These are phyloP conservation scores for Trichoderma orchidacearum DNA, from an alignment of 495 filamentous ascomycete genomes.

Conservation along the genomic window DNA sequence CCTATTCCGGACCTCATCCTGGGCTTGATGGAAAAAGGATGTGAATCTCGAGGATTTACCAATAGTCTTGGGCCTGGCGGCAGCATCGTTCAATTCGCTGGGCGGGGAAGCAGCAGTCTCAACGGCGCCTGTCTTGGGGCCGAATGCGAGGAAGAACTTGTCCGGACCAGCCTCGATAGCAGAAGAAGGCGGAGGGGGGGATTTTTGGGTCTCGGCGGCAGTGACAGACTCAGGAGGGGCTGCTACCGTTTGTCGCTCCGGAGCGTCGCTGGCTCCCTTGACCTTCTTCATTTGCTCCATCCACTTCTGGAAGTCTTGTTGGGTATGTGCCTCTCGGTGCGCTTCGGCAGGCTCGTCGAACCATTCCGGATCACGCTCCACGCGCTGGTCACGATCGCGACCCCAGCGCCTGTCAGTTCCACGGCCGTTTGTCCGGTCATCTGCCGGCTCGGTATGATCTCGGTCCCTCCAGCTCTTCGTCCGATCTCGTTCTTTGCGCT, in stretches of 20 bases:
- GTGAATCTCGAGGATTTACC: slow-evolving; percentile 6
- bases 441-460: slow-evolving; percentile 31
- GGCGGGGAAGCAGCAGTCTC: slow-evolving; percentile 16
- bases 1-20: not conserved
- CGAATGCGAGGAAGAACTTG: slow-evolving; percentile 65
- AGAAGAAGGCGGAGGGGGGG: not conserved
- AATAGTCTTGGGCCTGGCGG: slow-evolving; percentile 47
- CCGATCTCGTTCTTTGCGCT: slow-evolving; percentile 40
- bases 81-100: slow-evolving; percentile 22
- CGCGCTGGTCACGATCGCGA: slow-evolving; percentile 47
- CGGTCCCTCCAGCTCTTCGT: slow-evolving; percentile 57
- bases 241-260: slow-evolving; percentile 21
- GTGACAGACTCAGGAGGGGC: slow-evolving; percentile 13
- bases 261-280: slow-evolving; percentile 20
- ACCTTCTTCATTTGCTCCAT: slow-evolving; percentile 80
- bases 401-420: slow-evolving; percentile 39
- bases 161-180: slow-evolving; percentile 55
- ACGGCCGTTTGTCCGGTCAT: slow-evolving; percentile 27
- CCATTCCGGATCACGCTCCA: slow-evolving; percentile 78
- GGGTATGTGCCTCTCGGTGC: slow-evolving; percentile 56
- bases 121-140: slow-evolving; percentile 23
- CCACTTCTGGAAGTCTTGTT: slow-evolving; percentile 91
- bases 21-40: not conserved
- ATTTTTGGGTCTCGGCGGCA: slow-evolving; percentile 6
- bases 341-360: slow-evolving; percentile 65